Percentiles rank a stretch among this genome's conserved stretches.
These are phyloP conservation scores for Gnomoniopsis smithogilvyi DNA, from an alignment of 2,329 filamentous ascomycete genomes.

Conservation along the genomic window DNA sequence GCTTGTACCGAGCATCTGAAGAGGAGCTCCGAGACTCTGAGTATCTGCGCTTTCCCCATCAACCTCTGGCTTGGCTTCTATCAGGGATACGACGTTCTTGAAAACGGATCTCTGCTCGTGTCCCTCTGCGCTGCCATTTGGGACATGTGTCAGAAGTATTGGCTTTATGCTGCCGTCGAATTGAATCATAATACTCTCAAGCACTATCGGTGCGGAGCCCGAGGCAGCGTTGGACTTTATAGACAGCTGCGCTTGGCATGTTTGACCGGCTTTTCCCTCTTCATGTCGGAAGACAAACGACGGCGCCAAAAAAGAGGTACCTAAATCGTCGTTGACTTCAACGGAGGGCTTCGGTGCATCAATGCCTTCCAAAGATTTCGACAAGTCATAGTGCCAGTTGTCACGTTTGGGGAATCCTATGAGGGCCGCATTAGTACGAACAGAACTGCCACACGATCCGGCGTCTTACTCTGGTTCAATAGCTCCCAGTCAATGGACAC, in stretches of 20 bases:
- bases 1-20: conserved; percentile 45
- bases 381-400: conserved; percentile 61
- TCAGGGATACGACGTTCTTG: conserved; percentile 24
- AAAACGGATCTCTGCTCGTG: conserved; percentile 21
- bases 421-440: conserved; percentile 20
- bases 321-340: conserved; percentile 46
- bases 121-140: neutral
- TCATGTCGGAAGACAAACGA: conserved; percentile 27
- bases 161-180: conserved; percentile 58
- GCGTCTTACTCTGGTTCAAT: conserved; percentile 52
- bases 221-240: conserved; percentile 55
- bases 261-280: conserved; percentile 49
- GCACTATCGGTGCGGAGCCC: conserved; percentile 47
- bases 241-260: conserved; percentile 53
- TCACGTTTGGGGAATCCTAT: conserved; percentile 51
- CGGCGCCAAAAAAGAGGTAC: conserved; percentile 51
- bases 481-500: conserved; percentile 65
- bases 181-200: conserved; percentile 49
- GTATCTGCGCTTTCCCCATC: conserved; percentile 24
- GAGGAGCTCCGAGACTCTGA: conserved; percentile 26
- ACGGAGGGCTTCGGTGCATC: conserved; percentile 44
- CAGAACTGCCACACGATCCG: neutral
- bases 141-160: conserved; percentile 47
- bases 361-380: conserved; percentile 52
- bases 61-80: conserved; percentile 26